Evolutionary conservation across 2,329 filamentous ascomycete species (phyloP), one percentile per base, ranked within the genome.

Genomic region (Leptographium galeiforme): DNA sequence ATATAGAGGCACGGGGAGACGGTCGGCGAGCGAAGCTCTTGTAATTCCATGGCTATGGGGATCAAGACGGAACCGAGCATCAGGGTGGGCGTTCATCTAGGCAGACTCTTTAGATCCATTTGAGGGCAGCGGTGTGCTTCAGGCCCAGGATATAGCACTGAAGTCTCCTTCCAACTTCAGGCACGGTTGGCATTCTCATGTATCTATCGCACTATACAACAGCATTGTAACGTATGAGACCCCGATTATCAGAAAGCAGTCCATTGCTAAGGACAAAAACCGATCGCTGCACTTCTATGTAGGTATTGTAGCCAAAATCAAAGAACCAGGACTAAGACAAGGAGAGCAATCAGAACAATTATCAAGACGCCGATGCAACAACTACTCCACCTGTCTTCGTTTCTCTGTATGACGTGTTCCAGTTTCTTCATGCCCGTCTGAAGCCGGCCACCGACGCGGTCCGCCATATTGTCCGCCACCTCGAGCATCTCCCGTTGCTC

Each of bases 291-390:
- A 25, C 25, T 5, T 25, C 25, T 25, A 25, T 36, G 8, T 36
- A 36, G 34, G 34, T 36, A 36, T 8, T 36, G 34, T 13, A 6
- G 12, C 34, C 44, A 45, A 48, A 25, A 53, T 64, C 68, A 85
- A 60, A 85, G 63, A 47, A 85, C 68, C 61, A 86, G 63, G 45
- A 97, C 72, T 61, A 98, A 71, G 57, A 97, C 79, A 63, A 98
- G 74, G 62, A 98, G 70, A 33, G 98, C 70, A 55, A 97, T 88
- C 59, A 97, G 74, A 40, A 95, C 87, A 57, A 93, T 81, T 56
- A 97, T 95, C 61, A 97, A 76, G 19, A 94, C 72, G 6, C 76
- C 87, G 61, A 98, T 95, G 68, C 90, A 97, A 71, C 89, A 96
- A 67, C 89, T 89, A 61, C 89, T 95, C 72, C 72, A 75, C 62